Evolutionary conservation across 2,329 filamentous ascomycete genomes (phyloP), one percentile per base, ranked within the genome.

Genomic region (Cladobotryum protrusum): DNA sequence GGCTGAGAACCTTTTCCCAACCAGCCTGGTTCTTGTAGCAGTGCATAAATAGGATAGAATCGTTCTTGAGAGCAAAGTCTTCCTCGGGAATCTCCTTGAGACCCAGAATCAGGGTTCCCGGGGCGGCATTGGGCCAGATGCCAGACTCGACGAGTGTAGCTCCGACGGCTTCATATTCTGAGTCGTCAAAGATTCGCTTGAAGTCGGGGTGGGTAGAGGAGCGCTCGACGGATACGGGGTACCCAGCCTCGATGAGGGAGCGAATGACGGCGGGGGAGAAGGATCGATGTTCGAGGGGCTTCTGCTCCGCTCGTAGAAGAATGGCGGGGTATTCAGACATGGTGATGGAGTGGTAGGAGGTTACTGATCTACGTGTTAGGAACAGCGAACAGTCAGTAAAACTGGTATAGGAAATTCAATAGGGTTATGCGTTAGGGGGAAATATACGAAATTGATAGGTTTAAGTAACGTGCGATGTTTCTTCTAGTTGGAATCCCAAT

Each of bases 71-170:
- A 69, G 63, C 69, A 78, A 76, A 82, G 53, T 81, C 78, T 62
- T 88, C 83, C 59, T 86, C 84, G 19, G 83, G 83, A 11, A 91
- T 76, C 71, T 90, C 87, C 77, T 91, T 91, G 52, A 91, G 75
- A 37, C 87, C 87, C 51, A 90, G 69, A 53, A 91, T 83, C 60
- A 89, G 81, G 63, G 86, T 76, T 54, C 87, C 82, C 56, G 73
- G 70, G 36, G 85, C 82, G 1, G 81, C 85, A 51, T 85, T 73
- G 48, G 75, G 73, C 86, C 86, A 91, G 45, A 76, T 79, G 39
- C 84, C 81, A 56, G 81, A 77, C 13, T 79, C 75, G 13, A 89
- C 81, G 18, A 90, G 73, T 13, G 72, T 78, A 41, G 83, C 83
- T 44, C 86, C 86, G 32, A 77, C 75, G 52, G 76, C 71, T 66